These are phyloP conservation scores for Colletotrichum ledebouriae DNA, from an alignment of 2,329 filamentous ascomycete genomes.

Conservation along the genomic window DNA sequence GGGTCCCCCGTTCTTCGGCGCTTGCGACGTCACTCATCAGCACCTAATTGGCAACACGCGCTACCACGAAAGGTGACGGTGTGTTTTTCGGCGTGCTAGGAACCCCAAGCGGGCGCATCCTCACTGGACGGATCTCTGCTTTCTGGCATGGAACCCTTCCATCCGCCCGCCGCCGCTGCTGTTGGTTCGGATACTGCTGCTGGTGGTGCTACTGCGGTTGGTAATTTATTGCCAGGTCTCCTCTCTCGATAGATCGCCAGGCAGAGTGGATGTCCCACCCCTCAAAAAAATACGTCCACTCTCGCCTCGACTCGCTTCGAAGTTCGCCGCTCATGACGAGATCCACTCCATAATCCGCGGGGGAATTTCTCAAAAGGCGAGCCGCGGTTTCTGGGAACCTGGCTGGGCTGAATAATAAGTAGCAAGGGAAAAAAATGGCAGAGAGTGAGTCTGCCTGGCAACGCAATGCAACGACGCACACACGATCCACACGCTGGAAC, in stretches of 20 bases:
- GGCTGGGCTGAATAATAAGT: constrained; percentile 37
- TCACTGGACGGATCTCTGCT: not conserved
- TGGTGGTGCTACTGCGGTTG: not conserved
- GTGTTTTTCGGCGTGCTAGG: not conserved
- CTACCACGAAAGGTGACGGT: not conserved
- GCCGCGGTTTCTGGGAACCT: constrained; percentile 5
- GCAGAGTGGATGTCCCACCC: not conserved
- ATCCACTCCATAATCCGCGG: constrained; percentile 25
- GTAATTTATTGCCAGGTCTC: not conserved
- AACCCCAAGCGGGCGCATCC: not conserved
- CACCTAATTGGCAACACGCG: not conserved
- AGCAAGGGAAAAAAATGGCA: constrained; percentile 3
- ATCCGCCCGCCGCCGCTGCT: not conserved
- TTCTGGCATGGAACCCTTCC: not conserved
- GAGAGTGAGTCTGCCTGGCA: constrained; percentile 9
- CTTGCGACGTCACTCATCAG: constrained; percentile 19
- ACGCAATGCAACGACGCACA: constrained; percentile 18
- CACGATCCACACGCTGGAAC: constrained; percentile 37
- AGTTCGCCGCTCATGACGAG: constrained; percentile 15
- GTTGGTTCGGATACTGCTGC: constrained; percentile 11
- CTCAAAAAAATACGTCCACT: not conserved
- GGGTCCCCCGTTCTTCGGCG: constrained; percentile 19
- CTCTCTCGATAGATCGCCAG: constrained; percentile 12
- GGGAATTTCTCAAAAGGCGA: constrained; percentile 15
- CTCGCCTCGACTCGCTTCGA: not conserved